phyloP scores from a whole-genome alignment of 2,329 filamentous ascomycete species.

The Colletotrichum horii region DNA sequence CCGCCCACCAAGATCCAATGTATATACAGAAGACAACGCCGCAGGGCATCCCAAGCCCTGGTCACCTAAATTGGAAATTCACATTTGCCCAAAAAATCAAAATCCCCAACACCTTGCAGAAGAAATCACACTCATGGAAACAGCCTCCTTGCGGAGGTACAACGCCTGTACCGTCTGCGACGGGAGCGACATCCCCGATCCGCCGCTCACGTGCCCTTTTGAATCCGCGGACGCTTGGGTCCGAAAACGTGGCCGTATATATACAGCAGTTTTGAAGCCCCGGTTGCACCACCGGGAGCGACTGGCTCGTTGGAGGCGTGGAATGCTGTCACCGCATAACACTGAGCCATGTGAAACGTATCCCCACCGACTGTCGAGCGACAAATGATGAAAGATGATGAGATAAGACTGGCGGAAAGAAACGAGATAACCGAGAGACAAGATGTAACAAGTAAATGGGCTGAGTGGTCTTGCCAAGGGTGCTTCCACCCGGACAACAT shows the following conservation, averaged over 20 bases:
- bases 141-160: conserved; percentile 9
- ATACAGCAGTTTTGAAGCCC: conserved; percentile 6
- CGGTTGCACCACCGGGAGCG: conserved; percentile 5
- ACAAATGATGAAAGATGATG: background rate
- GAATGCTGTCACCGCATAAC: conserved; percentile 20
- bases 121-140: background rate
- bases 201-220: background rate
- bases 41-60: background rate
- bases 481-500: conserved; percentile 1
- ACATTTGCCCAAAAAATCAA: background rate
- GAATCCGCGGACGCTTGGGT: background rate
- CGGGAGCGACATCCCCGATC: background rate
- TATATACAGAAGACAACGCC: conserved; percentile 10
- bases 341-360: conserved; percentile 15
- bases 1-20: background rate
- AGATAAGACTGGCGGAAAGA: background rate
- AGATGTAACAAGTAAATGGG: background rate
- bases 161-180: conserved; percentile 5
- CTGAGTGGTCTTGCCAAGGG: background rate
- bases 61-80: background rate
- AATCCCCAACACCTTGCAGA: conserved; percentile 19
- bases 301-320: conserved; percentile 1
- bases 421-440: background rate
- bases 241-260: conserved; percentile 17
- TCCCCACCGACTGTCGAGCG: conserved; percentile 1